Conservation (phyloP, 2,329 filamentous ascomycete species). For the Gaeumannomyces sp. region DNA sequence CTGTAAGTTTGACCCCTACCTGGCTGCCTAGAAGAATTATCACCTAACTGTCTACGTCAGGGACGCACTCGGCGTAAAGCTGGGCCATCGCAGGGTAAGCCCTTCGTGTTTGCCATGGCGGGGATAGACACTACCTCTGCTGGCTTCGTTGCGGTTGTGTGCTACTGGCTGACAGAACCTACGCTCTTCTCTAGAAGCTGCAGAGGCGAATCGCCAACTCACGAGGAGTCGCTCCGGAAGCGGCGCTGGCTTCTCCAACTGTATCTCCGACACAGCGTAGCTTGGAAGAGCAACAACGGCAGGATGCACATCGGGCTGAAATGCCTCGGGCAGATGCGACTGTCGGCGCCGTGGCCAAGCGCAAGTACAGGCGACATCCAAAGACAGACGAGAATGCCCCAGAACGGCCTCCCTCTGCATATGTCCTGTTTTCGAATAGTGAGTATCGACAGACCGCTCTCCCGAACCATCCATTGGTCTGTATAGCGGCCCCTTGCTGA, state of each 20-base stretch:
- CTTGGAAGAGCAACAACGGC: slow-evolving; percentile 42
- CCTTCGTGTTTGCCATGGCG: neutral
- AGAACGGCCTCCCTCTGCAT: slow-evolving; percentile 73
- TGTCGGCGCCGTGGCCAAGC: slow-evolving; percentile 47
- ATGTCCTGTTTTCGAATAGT: slow-evolving; percentile 84
- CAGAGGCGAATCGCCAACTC: slow-evolving; percentile 75
- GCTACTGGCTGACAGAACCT: neutral
- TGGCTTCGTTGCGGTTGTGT: neutral
- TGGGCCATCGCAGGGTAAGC: slow-evolving; percentile 70
- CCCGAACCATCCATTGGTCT: neutral
- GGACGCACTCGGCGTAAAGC: slow-evolving; percentile 68
- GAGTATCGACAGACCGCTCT: slow-evolving; percentile 34
- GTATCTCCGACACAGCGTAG: slow-evolving; percentile 34
- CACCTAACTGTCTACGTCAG: slow-evolving; percentile 30
- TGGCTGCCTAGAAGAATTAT: neutral
- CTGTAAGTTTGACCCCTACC: slow-evolving; percentile 49
- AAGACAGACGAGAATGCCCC: slow-evolving; percentile 74
- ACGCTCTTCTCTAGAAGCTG: slow-evolving; percentile 53
- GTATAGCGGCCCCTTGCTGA: neutral
- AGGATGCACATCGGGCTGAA: slow-evolving; percentile 47
- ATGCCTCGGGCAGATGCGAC: slow-evolving; percentile 36
- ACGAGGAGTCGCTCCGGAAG: slow-evolving; percentile 53
- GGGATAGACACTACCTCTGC: neutral
- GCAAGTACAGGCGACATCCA: slow-evolving; percentile 73
- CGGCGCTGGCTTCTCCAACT: slow-evolving; percentile 42